Percentiles rank a stretch among this genome's conserved stretches.
Evolutionary conservation across 75 land plant genomes (phyloP).

Genomic region (Azolla pinnata): DNA sequence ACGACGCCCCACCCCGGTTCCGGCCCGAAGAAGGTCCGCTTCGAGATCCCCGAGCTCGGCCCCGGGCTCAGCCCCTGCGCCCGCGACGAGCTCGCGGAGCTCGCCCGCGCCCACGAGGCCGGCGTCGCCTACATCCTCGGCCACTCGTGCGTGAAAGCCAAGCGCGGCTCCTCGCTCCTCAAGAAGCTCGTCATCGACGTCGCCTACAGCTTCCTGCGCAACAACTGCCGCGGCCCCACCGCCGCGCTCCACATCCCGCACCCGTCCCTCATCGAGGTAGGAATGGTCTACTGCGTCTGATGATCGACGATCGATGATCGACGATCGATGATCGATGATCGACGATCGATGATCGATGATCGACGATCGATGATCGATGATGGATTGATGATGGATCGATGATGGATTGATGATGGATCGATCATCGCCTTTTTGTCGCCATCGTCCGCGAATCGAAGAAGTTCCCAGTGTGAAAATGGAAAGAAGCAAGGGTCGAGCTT

Average conservation of each 20-base stretch:
- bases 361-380: no score
- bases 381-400: no score
- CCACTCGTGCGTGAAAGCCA: constrained; percentile 72
- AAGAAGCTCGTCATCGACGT: constrained; percentile 66
- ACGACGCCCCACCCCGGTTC: constrained; percentile 29
- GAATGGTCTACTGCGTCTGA: constrained; percentile 64
- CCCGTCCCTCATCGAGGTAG: constrained; percentile 72
- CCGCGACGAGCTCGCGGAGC: constrained; percentile 51
- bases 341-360: no score
- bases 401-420: no score
- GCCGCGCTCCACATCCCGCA: constrained; percentile 71
- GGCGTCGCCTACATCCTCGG: constrained; percentile 79
- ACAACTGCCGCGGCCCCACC: constrained; percentile 66
- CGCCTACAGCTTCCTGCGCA: constrained; percentile 60
- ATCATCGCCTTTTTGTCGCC: no score
- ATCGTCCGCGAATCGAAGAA: no score
- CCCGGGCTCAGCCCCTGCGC: constrained; percentile 14
- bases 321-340: no score
- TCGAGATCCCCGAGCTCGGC: constrained; percentile 32
- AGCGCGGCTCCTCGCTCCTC: constrained; percentile 45
- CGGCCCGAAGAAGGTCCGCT: constrained; percentile 31
- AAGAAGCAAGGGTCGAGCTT: no score
- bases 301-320: no score
- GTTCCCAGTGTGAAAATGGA: no score
- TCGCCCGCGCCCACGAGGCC: constrained; percentile 62